Conservation (phyloP, 148 eudicot species). For the Nyssa sinensis region DNA sequence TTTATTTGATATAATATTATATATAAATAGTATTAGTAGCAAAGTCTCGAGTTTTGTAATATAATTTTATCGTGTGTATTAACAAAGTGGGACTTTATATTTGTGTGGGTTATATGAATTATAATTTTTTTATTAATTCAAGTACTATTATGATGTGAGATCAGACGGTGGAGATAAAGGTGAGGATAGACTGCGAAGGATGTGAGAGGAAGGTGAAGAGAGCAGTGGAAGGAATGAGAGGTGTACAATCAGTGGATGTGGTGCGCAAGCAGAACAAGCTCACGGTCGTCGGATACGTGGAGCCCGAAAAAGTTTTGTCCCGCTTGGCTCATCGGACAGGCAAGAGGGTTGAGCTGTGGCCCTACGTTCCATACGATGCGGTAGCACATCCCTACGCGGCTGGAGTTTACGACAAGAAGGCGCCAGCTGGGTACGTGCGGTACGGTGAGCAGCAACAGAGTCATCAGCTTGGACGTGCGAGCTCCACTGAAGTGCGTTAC, state of each 20-base stretch:
- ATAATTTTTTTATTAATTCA: too few species aligned
- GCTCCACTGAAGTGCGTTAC: constrained; percentile 40
- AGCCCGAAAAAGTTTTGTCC: constrained; percentile 31
- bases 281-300: constrained; percentile 39
- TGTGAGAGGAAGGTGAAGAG: constrained; percentile 41
- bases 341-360: constrained; percentile 40
- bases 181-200: constrained; percentile 41
- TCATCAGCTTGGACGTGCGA: constrained; percentile 31
- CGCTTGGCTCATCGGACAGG: constrained; percentile 41
- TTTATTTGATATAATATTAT: too few species aligned
- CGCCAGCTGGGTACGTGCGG: constrained; percentile 39
- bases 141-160: background rate
- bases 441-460: constrained; percentile 9
- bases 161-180: constrained; percentile 40
- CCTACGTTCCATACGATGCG: constrained; percentile 33
- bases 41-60: too few species aligned
- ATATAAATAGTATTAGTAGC: too few species aligned
- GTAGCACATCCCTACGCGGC: constrained; percentile 36
- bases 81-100: too few species aligned
- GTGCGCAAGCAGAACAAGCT: constrained; percentile 34
- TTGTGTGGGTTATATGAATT: too few species aligned
- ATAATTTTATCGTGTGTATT: too few species aligned
- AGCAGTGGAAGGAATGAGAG: constrained; percentile 40
- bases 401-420: constrained; percentile 36
- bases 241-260: constrained; percentile 26